Percentiles rank a stretch among this genome's conserved stretches.
phyloP scores from a whole-genome alignment of 202 grass and related monocot species.

The Elaeis oleifera region DNA sequence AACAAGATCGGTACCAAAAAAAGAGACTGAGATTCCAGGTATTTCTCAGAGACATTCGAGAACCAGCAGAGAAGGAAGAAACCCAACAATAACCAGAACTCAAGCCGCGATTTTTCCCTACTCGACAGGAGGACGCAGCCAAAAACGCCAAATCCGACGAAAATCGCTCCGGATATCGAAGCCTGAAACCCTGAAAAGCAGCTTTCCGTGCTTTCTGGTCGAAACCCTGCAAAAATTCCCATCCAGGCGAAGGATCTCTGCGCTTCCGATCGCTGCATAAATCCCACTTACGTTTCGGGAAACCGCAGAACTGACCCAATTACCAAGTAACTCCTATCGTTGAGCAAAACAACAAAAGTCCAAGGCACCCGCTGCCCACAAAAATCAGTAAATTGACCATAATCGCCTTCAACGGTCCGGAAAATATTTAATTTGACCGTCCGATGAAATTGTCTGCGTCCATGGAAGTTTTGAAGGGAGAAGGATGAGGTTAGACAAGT shows the following conservation, averaged over 20 bases:
- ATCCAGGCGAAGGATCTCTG: no score
- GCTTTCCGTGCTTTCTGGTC: background rate
- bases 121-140: conserved; percentile 10
- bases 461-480: no score
- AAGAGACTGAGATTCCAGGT: background rate
- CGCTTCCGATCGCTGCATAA: background rate
- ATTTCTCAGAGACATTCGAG: background rate
- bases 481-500: no score
- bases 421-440: no score
- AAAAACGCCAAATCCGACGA: conserved; percentile 28
- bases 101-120: conserved; percentile 15
- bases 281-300: background rate
- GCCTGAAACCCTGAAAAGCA: conserved; percentile 8
- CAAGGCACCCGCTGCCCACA: no score
- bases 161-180: conserved; percentile 21
- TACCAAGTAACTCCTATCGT: no score
- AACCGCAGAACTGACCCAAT: background rate
- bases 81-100: background rate
- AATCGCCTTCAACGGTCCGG: no score
- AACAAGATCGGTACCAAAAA: background rate
- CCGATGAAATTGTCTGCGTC: no score
- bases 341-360: no score
- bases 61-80: background rate
- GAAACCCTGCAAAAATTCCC: conserved; percentile 14
- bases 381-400: no score